Evolutionary conservation across 768 basidiomycete species (phyloP), one percentile per base, ranked within the genome.

Genomic region (Paxillus rubicundulus): DNA sequence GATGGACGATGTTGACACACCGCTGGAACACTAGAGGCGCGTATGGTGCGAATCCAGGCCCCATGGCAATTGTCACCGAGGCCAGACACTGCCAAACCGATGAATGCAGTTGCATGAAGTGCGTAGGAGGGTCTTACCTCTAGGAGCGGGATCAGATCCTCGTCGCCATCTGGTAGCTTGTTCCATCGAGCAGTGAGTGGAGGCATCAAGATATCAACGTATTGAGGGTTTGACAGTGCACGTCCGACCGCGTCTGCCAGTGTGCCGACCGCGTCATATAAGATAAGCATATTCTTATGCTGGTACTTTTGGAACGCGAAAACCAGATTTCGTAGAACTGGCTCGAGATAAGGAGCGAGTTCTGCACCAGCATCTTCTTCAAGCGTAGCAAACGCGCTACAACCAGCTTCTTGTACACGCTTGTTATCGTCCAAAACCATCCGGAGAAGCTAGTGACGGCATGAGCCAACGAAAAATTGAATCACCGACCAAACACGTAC

Each of bases 371-470:
- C 97, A 68, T 98, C 97, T 70, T 99, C 97, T 70, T 99, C 97
- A 10, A 98, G 81, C 14, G 97, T 98, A 12, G 97, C 97, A 64
- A 99, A 98, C 1, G 97, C 97, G 58, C 92, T 95, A 72, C 97
- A 99, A 9, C 97, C 97, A 4, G 97, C 97, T 72, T 99, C 97
- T 74, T 99, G 97, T 1, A 99, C 97, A 21, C 94, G 89, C 73
- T 99, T 98, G 75, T 99, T 98, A 70, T 92, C 91, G 68, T 99
- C 97, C 47, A 98, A 75, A 16, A 98, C 94, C 91, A 96, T 98
- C 49, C 92, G 86, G 53, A 99, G 85, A 44, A 99, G 84, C 96
- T 98, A 60, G n/a, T 40, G 17, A 48, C 6, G 38, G 27, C 1
- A 41, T 53, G 44, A 58, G 37, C 21, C 45, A 34, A 37, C 21